Percentiles rank a stretch among this genome's conserved stretches.
Evolutionary conservation across 2,329 filamentous ascomycete species (phyloP).

Genomic region (Thelonectria discophora): DNA sequence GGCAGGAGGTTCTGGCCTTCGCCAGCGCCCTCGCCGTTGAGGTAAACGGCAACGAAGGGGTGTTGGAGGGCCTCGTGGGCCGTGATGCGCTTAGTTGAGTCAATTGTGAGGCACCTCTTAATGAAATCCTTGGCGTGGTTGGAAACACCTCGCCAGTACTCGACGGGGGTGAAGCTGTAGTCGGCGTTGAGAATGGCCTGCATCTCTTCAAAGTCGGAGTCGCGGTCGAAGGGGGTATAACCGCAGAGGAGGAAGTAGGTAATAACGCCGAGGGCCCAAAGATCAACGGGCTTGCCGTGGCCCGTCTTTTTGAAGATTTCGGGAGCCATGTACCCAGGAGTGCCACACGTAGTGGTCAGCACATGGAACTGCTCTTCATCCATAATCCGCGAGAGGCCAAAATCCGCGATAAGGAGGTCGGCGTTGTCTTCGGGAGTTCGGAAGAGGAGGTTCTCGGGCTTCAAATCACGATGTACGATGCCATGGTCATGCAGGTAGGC

Average conservation of each 20-base stretch:
- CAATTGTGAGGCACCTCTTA: conserved; percentile 87
- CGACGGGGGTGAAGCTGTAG: conserved; percentile 91
- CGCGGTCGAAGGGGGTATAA: conserved; percentile 97
- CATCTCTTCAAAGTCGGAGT: conserved; percentile 99
- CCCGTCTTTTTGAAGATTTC: conserved; percentile 99
- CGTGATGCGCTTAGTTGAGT: conserved; percentile 87
- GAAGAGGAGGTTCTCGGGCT: conserved; percentile 97
- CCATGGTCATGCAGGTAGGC: conserved; percentile 98
- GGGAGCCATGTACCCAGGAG: conserved; percentile 98
- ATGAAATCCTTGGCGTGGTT: conserved; percentile 90
- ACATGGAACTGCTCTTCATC: conserved; percentile 99
- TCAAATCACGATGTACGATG: conserved; percentile 97
- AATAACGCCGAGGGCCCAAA: conserved; percentile 98
- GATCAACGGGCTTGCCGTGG: conserved; percentile 96
- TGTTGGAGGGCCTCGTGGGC: conserved; percentile 80
- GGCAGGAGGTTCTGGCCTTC: conserved; percentile 70
- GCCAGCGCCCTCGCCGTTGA: conserved; percentile 51
- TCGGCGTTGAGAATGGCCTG: conserved; percentile 97
- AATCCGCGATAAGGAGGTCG: conserved; percentile 95
- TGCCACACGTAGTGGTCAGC: conserved; percentile 95
- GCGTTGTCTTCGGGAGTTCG: conserved; percentile 97
- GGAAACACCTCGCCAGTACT: conserved; percentile 97
- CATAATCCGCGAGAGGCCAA: conserved; percentile 96
- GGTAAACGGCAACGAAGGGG: conserved; percentile 68
- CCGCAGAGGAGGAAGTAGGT: conserved; percentile 98